Percentiles rank a stretch among this genome's conserved stretches.
phyloP scores from a whole-genome alignment of 805 yeast species.

The Scheffersomyces spartinae region DNA sequence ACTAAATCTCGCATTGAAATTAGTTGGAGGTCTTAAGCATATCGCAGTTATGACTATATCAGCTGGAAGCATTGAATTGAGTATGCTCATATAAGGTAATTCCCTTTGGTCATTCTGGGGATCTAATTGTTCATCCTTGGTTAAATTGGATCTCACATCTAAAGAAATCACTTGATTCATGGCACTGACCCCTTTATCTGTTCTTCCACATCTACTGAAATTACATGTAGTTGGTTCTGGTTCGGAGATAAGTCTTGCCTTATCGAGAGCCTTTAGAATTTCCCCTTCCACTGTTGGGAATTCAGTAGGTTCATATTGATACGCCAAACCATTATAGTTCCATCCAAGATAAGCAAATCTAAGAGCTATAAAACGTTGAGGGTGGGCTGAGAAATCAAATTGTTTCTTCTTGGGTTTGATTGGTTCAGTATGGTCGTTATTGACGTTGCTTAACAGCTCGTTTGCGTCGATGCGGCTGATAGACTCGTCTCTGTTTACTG shows the following conservation, averaged over 20 bases:
- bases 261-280: conserved; percentile 59
- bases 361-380: conserved; percentile 63
- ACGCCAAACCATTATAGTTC: conserved; percentile 86
- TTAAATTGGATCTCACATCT: conserved; percentile 56
- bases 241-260: conserved; percentile 53
- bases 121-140: conserved; percentile 48
- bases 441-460: no score
- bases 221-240: conserved; percentile 49
- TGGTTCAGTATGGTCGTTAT: no score
- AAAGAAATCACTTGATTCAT: conserved; percentile 88
- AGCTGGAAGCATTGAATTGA: conserved; percentile 68
- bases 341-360: conserved; percentile 86
- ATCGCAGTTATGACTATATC: conserved; percentile 79
- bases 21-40: conserved; percentile 70
- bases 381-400: conserved; percentile 56
- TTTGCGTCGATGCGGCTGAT: not conserved
- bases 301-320: conserved; percentile 64
- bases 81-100: conserved; percentile 59
- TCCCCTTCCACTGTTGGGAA: conserved; percentile 80
- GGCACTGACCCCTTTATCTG: conserved; percentile 96
- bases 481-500: not conserved
- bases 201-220: conserved; percentile 88
- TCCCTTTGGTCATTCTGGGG: conserved; percentile 52
- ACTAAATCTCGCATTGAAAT: conserved; percentile 87
- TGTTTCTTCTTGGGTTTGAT: conserved; percentile 27